Evolutionary conservation across 2,329 filamentous ascomycete genomes (phyloP).

Genomic region (Ampelomyces quisqualis): DNA sequence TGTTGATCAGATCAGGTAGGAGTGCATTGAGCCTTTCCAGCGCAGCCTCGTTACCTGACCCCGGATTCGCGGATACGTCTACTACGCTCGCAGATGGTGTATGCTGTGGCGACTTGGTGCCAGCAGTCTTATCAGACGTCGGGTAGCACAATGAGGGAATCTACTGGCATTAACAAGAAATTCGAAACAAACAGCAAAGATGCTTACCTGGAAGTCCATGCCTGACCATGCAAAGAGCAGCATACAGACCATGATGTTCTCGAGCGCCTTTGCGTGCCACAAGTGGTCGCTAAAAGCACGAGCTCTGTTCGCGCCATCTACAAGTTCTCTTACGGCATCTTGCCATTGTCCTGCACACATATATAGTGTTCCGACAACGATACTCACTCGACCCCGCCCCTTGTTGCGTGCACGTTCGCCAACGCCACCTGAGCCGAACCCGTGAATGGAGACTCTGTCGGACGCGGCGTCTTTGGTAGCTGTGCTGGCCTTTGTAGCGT

Average conservation of each 20-base stretch:
- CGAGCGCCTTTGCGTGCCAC: conserved; percentile 96
- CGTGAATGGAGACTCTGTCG: conserved; percentile 63
- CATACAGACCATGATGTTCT: conserved; percentile 80
- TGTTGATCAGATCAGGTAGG: conserved; percentile 72
- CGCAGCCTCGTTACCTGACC: conserved; percentile 44
- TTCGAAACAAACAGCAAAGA: not conserved
- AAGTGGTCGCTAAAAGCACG: conserved; percentile 83
- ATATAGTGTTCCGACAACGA: conserved; percentile 82
- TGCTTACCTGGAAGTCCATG: conserved; percentile 72
- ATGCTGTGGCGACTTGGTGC: conserved; percentile 46
- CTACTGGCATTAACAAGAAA: conserved; percentile 31
- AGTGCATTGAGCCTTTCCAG: conserved; percentile 56
- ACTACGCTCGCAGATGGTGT: conserved; percentile 43
- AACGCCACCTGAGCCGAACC: conserved; percentile 64
- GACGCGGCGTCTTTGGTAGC: conserved; percentile 59
- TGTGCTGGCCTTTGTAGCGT: conserved; percentile 36
- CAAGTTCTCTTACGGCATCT: conserved; percentile 80
- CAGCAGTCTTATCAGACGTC: conserved; percentile 50
- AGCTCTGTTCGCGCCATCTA: conserved; percentile 75
- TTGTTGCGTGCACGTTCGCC: conserved; percentile 78
- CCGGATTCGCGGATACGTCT: conserved; percentile 45
- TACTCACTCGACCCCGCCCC: conserved; percentile 74
- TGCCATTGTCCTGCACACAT: conserved; percentile 87
- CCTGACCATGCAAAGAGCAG: conserved; percentile 82
- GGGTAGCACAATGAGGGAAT: conserved; percentile 58